Evolutionary conservation across 2,329 filamentous ascomycete genomes (phyloP).

Genomic region (Colletotrichum neosansevieriae): DNA sequence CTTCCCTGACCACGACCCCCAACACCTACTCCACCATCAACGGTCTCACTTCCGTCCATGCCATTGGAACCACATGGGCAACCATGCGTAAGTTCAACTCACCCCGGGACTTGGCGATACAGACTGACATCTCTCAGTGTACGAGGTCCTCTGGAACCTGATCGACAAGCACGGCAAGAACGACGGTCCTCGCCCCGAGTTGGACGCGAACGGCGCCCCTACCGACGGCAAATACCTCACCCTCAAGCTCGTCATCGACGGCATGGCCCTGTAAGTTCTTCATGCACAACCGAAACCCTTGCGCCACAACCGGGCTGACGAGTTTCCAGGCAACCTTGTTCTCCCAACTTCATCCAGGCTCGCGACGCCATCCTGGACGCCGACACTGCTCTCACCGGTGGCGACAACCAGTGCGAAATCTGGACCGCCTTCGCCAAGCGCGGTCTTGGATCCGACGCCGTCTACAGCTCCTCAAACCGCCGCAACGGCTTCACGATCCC

Average conservation of each 20-base stretch:
- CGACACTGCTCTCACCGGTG: constrained; percentile 63
- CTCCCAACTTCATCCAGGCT: constrained; percentile 64
- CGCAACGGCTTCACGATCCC: constrained; percentile 50
- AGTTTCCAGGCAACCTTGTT: constrained; percentile 62
- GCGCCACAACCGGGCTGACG: background rate
- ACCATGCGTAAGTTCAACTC: constrained; percentile 47
- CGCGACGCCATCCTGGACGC: constrained; percentile 69
- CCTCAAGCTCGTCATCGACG: constrained; percentile 66
- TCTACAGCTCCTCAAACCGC: constrained; percentile 45
- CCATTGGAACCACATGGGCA: constrained; percentile 65
- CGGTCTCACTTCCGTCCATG: constrained; percentile 55
- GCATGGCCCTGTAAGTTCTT: constrained; percentile 57
- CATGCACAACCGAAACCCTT: background rate
- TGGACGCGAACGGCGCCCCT: constrained; percentile 58
- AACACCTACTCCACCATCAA: constrained; percentile 61
- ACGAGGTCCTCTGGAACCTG: constrained; percentile 69
- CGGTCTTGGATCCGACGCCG: constrained; percentile 59
- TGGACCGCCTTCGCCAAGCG: constrained; percentile 70
- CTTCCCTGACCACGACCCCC: constrained; percentile 61
- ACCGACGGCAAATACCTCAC: constrained; percentile 64
- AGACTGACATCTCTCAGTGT: constrained; percentile 48
- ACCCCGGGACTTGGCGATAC: background rate
- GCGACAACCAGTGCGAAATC: constrained; percentile 62
- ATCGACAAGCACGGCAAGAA: constrained; percentile 68
- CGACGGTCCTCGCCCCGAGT: constrained; percentile 54